Evolutionary conservation across 2,329 filamentous ascomycete species (phyloP), one percentile per base, ranked within the genome.

Genomic region (Aschersonia sp.): DNA sequence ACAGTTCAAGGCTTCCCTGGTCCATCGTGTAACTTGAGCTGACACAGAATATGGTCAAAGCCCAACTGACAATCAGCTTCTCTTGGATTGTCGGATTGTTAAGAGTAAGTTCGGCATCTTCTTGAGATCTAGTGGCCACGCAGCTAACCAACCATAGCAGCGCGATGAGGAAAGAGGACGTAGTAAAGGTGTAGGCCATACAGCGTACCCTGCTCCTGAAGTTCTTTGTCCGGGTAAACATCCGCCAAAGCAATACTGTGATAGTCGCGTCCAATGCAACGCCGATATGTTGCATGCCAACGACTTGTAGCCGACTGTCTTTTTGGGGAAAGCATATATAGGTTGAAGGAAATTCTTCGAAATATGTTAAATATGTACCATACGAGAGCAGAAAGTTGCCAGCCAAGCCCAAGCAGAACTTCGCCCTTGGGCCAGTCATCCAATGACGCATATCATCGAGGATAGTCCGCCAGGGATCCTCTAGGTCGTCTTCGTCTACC

Each of bases 151-250:
- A 41, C 58, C 66, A 69, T 30, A 71, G 48, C 3, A 69, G 40
- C 1, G 59, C 62, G 47, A 65, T 62, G 5, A 59, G 62, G 3
- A 70, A 31, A 0, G 71, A 64, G 1, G 71, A 65, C 6, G 65
- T 51, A 1, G 68, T 50, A 4, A 77, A 54, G 2, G 75, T 63
- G 2, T 59, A 59, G 5, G 69, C 65, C 6, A 78, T 56, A 1
- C 64, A 68, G 7, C 64, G 66, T n/a, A 78, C 57, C 3, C 72
- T 67, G 32, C 61, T 58, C 51, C 67, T 72, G 5, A 70, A 68
- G 0, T 71, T 74, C 41, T 69, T 65, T 1, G 70, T 62, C 72
- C 74, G 76, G 9, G 68, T 66, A 4, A 78, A 57, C 4, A 75
- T 62, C 38, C 73, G 68, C 74, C 75, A 78, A 2, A 67, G 50